Conservation (phyloP, 768 basidiomycete species). For the Rhodotorula paludigena region DNA sequence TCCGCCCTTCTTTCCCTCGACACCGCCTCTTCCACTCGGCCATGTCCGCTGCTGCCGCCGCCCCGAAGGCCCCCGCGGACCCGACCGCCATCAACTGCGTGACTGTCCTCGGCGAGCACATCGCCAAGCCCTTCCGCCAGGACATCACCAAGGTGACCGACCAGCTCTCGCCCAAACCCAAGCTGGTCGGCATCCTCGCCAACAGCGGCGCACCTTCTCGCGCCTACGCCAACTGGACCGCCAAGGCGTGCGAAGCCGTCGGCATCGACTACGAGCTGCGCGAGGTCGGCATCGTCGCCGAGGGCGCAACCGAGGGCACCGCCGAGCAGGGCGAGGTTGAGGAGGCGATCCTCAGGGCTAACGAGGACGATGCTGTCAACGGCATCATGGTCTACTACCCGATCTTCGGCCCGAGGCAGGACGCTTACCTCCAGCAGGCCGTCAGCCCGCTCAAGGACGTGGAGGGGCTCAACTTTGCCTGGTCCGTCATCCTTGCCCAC, state of each 20-base stretch:
- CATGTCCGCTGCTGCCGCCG: constrained; percentile 66
- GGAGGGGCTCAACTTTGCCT: constrained; percentile 80
- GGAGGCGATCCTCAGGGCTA: constrained; percentile 91
- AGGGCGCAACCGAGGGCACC: constrained; percentile 47
- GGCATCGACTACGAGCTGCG: constrained; percentile 82
- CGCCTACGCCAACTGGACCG: constrained; percentile 83
- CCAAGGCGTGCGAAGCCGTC: constrained; percentile 79
- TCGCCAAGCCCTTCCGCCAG: constrained; percentile 65
- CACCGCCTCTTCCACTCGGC: constrained; percentile 65
- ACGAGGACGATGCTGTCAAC: constrained; percentile 62
- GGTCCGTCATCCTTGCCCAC: constrained; percentile 73
- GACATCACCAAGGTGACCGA: constrained; percentile 56
- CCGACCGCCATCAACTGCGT: constrained; percentile 51
- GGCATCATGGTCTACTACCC: constrained; percentile 88
- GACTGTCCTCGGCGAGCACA: constrained; percentile 57
- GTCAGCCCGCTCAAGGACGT: constrained; percentile 96
- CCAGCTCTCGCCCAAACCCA: constrained; percentile 52
- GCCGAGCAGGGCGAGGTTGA: constrained; percentile 62
- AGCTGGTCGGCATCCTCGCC: constrained; percentile 84
- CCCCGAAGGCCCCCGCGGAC: constrained; percentile 18
- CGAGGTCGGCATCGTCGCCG: constrained; percentile 61
- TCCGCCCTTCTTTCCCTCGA: constrained; percentile 47
- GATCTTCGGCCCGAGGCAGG: constrained; percentile 74
- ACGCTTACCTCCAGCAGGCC: constrained; percentile 95
- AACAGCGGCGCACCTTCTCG: constrained; percentile 74